Percentiles rank a stretch among this genome's conserved stretches.
Conservation (phyloP, 2,329 filamentous ascomycete species). For the Cladophialophora chaetospira region DNA sequence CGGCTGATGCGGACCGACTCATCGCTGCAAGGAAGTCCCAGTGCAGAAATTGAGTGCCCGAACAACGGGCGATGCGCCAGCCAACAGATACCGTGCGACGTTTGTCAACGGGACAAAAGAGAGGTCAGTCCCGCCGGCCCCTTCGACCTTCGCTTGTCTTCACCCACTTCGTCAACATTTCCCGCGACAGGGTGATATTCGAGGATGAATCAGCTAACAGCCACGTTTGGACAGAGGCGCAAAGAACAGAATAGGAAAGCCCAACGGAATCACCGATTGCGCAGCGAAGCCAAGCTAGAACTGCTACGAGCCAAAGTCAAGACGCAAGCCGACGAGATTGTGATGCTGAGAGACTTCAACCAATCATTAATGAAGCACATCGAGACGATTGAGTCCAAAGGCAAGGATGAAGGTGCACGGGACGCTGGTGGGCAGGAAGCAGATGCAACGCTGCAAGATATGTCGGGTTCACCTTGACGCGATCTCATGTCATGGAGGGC, state of each 20-base stretch:
- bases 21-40: conserved; percentile 6
- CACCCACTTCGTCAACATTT: background rate
- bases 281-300: conserved; percentile 25
- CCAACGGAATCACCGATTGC: conserved; percentile 27
- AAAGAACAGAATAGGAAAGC: conserved; percentile 29
- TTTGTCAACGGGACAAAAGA: conserved; percentile 21
- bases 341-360: conserved; percentile 20
- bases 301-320: conserved; percentile 18
- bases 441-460: background rate
- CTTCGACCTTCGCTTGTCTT: background rate
- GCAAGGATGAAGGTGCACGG: conserved; percentile 1
- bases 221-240: conserved; percentile 10
- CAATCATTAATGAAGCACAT: conserved; percentile 19
- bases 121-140: conserved; percentile 18
- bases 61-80: conserved; percentile 8
- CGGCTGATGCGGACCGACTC: background rate
- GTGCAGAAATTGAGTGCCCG: conserved; percentile 7
- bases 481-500: background rate
- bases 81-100: conserved; percentile 11
- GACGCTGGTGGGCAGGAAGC: background rate
- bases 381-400: conserved; percentile 5
- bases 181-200: too few species aligned
- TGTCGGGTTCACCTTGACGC: background rate
- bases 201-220: conserved; percentile 6
- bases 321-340: conserved; percentile 24